Evolutionary conservation across 169 alveolate species (phyloP).

Genomic region (Cyclospora cayetanensis): DNA sequence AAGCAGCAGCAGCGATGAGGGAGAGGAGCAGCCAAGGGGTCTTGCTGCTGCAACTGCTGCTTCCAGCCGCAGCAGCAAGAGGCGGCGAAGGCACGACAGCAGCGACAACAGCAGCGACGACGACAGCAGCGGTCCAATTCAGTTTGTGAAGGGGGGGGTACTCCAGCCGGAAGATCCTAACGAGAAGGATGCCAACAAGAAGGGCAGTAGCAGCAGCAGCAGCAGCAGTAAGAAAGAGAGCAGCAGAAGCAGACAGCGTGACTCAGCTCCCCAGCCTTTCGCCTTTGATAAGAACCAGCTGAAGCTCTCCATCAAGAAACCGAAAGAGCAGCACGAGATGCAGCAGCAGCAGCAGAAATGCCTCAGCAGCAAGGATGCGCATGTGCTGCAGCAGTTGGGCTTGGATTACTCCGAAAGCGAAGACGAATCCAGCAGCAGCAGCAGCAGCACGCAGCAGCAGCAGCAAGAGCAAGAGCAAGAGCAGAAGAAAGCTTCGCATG

Average conservation of each 20-base stretch:
- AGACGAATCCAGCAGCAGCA: neutral
- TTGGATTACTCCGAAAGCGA: conserved; percentile 1
- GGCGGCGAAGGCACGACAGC: conserved; percentile 16
- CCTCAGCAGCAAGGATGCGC: conserved; percentile 1
- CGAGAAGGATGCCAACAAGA: neutral
- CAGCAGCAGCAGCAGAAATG: neutral
- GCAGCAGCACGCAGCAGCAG: conserved; percentile 17
- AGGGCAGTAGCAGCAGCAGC: neutral
- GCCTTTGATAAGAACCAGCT: neutral
- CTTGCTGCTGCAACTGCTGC: neutral
- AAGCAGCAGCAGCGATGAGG: conserved; percentile 64
- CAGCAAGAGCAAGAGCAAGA: neutral
- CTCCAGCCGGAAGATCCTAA: neutral
- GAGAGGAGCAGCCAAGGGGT: neutral
- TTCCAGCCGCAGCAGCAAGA: neutral
- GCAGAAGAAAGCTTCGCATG: neutral
- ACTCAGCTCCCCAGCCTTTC: neutral
- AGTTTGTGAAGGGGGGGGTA: conserved; percentile 56
- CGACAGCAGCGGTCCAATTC: neutral
- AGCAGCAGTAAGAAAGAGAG: neutral
- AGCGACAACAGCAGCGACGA: conserved; percentile 9
- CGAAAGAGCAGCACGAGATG: neutral
- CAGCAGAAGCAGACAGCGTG: neutral
- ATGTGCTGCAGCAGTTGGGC: conserved; percentile 21
- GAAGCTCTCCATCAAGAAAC: neutral